Conservation (phyloP, 768 basidiomycete species). For the Russula sp. region DNA sequence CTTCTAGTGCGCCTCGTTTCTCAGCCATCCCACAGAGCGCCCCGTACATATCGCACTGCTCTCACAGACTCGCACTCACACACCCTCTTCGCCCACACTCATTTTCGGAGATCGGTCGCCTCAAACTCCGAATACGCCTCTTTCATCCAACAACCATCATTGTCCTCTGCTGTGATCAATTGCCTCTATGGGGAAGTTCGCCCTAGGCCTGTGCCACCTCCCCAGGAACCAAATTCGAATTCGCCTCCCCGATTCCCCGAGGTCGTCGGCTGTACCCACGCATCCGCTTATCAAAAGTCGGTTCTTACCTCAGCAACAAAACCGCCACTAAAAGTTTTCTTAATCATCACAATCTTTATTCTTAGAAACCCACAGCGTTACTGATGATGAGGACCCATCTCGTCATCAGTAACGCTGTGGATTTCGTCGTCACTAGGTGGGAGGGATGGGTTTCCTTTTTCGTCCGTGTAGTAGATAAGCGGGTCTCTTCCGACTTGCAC, state of each 20-base stretch:
- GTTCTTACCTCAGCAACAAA: conserved; percentile 8
- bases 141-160: conserved; percentile 14
- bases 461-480: neutral
- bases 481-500: conserved; percentile 6
- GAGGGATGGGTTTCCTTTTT: neutral
- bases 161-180: neutral
- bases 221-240: conserved; percentile 2
- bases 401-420: too few species aligned
- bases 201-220: conserved; percentile 3
- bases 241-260: conserved; percentile 14
- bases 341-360: neutral
- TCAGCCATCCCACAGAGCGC: conserved; percentile 9
- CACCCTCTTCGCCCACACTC: conserved; percentile 6
- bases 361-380: conserved; percentile 10
- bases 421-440: neutral
- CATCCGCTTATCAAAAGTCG: conserved; percentile 14
- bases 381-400: conserved; percentile 5
- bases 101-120: conserved; percentile 3
- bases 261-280: neutral
- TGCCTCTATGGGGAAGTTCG: neutral
- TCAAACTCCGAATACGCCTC: conserved; percentile 22
- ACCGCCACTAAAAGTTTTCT: neutral
- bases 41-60: conserved; percentile 24
- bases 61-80: neutral
- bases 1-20: conserved; percentile 27